Percentiles rank a stretch among this genome's conserved stretches.
Conservation (phyloP, 176 grass and related monocot genomes). For the Avena sativa region DNA sequence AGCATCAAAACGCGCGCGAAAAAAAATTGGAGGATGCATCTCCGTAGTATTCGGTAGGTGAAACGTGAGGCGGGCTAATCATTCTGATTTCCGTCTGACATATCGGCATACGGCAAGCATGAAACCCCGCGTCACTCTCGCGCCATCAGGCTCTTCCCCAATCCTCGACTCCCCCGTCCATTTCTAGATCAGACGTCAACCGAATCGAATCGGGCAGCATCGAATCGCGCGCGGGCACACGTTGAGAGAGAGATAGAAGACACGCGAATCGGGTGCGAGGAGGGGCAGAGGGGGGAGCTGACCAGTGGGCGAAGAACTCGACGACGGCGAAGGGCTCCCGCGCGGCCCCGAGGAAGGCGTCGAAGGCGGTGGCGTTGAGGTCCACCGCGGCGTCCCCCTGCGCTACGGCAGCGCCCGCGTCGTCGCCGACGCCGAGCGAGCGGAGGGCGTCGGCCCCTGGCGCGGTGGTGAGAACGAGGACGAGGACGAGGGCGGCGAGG, state of each 20-base stretch:
- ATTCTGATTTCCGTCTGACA: background rate
- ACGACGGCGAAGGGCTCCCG: conserved; percentile 80
- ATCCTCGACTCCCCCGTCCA: background rate
- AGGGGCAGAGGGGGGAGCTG: background rate
- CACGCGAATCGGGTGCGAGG: background rate
- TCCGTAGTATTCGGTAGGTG: background rate
- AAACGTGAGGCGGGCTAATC: background rate
- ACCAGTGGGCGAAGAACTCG: conserved; percentile 99
- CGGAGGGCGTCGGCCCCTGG: conserved; percentile 50
- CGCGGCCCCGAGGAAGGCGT: conserved; percentile 62
- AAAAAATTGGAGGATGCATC: background rate
- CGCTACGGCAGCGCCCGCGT: background rate
- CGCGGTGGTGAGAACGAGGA: background rate
- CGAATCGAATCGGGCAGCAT: background rate
- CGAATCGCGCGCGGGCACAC: background rate
- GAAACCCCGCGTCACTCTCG: background rate
- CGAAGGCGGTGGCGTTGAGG: conserved; percentile 83
- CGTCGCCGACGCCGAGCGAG: conserved; percentile 56
- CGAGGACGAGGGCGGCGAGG: conserved; percentile 33
- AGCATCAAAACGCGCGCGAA: background rate
- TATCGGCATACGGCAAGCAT: background rate
- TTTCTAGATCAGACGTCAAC: background rate
- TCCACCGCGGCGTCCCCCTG: conserved; percentile 69
- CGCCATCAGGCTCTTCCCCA: background rate
- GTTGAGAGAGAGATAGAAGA: background rate